These are phyloP conservation scores for Eimeria maxima DNA, from an alignment of 169 alveolate species.

Conservation along the genomic window DNA sequence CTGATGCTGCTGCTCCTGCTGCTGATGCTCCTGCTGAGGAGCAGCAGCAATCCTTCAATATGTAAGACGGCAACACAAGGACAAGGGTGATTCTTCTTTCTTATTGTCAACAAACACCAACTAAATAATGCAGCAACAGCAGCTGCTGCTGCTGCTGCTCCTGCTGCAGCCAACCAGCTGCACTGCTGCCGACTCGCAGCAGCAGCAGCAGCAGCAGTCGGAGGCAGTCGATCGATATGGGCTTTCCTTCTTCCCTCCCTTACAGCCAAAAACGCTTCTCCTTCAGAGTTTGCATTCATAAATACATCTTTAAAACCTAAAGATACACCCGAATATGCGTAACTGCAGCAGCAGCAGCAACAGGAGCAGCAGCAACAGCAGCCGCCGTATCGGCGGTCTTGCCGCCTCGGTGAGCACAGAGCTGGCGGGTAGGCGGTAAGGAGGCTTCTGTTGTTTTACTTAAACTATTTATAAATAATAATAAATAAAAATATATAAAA, in stretches of 20 bases:
- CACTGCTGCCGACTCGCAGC: constrained; percentile 36
- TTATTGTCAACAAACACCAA: neutral
- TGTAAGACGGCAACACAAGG: neutral
- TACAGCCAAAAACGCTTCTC: neutral
- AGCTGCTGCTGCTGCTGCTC: constrained; percentile 31
- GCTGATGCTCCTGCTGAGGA: constrained; percentile 19
- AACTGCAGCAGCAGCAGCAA: neutral
- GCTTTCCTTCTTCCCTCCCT: neutral
- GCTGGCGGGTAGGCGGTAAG: neutral
- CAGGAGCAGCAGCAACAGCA: neutral
- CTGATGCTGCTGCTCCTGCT: constrained; percentile 22
- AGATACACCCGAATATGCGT: neutral
- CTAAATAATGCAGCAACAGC: neutral
- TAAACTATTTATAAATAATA: neutral
- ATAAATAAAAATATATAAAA: neutral
- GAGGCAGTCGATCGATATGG: neutral
- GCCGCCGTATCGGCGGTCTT: constrained; percentile 21
- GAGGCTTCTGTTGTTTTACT: neutral
- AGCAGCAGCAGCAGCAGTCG: constrained; percentile 47
- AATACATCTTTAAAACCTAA: neutral
- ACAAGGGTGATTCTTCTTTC: neutral
- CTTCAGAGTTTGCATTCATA: neutral
- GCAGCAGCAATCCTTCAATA: neutral
- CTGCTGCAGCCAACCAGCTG: constrained; percentile 60
- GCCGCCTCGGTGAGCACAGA: neutral